Conservation (phyloP, 2,329 filamentous ascomycete species). For the Diplodia sapinea region DNA sequence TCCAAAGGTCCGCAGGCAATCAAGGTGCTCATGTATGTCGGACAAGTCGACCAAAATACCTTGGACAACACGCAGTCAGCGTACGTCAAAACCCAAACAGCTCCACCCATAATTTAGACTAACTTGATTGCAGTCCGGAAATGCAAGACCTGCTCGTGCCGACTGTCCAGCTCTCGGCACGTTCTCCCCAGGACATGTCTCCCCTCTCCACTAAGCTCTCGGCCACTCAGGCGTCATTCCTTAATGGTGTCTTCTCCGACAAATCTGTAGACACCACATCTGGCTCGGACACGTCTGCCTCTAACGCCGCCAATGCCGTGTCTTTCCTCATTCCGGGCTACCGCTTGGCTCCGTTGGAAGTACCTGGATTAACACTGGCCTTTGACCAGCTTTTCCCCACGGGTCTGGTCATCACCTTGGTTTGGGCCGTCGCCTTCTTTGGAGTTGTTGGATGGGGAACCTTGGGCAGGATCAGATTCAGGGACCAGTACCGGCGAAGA, state of each 20-base stretch:
- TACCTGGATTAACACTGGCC: slow-evolving; percentile 21
- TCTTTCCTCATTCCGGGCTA: slow-evolving; percentile 71
- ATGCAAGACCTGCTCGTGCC: slow-evolving; percentile 68
- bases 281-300: slow-evolving; percentile 48
- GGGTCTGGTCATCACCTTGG: slow-evolving; percentile 68
- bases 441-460: slow-evolving; percentile 68
- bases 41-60: slow-evolving; percentile 66
- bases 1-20: slow-evolving; percentile 45
- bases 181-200: slow-evolving; percentile 55
- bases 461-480: slow-evolving; percentile 68
- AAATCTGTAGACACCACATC: slow-evolving; percentile 57
- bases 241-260: slow-evolving; percentile 71
- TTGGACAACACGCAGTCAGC: slow-evolving; percentile 64
- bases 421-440: slow-evolving; percentile 65
- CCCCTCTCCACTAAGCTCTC: slow-evolving; percentile 68
- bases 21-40: slow-evolving; percentile 71
- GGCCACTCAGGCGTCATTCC: slow-evolving; percentile 72
- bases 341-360: slow-evolving; percentile 56
- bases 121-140: not conserved
- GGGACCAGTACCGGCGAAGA: slow-evolving; percentile 65
- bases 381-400: slow-evolving; percentile 65
- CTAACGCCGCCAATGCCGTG: slow-evolving; percentile 48
- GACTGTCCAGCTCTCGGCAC: slow-evolving; percentile 68
- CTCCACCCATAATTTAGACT: not conserved
- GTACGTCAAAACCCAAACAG: slow-evolving; percentile 54